phyloP scores from a whole-genome alignment of 2,329 filamentous ascomycete genomes.

The Aspergillus tubingensis region DNA sequence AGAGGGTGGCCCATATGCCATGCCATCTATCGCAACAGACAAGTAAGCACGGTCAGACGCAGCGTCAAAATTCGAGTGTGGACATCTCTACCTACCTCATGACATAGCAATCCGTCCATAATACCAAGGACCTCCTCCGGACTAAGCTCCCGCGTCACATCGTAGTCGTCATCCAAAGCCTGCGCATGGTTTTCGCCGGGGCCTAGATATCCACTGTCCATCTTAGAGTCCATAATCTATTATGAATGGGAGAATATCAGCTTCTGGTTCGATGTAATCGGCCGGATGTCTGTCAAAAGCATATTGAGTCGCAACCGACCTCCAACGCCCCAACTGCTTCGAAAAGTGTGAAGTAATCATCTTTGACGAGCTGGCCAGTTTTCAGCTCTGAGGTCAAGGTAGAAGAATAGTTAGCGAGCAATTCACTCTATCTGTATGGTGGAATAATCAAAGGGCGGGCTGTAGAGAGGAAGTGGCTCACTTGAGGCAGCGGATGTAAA shows the following conservation, averaged over 20 bases:
- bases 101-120: conserved; percentile 87
- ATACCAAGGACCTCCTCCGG: conserved; percentile 86
- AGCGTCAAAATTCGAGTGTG: background rate
- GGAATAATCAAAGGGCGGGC: background rate
- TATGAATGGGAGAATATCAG: conserved; percentile 17
- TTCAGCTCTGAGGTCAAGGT: conserved; percentile 60
- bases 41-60: conserved; percentile 13
- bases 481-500: conserved; percentile 56
- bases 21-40: conserved; percentile 65
- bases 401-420: conserved; percentile 9
- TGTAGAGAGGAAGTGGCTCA: conserved; percentile 28
- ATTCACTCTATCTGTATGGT: background rate
- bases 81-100: conserved; percentile 63
- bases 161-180: conserved; percentile 79
- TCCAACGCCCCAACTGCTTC: conserved; percentile 81
- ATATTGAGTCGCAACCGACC: conserved; percentile 37
- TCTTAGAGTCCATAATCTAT: conserved; percentile 98
- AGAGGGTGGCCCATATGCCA: conserved; percentile 97
- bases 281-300: background rate
- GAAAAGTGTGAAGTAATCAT: conserved; percentile 91
- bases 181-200: conserved; percentile 61
- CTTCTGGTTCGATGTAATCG: background rate
- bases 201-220: conserved; percentile 88
- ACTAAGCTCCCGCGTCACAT: conserved; percentile 66
- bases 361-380: conserved; percentile 84